Evolutionary conservation across 768 basidiomycete species (phyloP).

Genomic region (Cantharellus cinnabarinus): DNA sequence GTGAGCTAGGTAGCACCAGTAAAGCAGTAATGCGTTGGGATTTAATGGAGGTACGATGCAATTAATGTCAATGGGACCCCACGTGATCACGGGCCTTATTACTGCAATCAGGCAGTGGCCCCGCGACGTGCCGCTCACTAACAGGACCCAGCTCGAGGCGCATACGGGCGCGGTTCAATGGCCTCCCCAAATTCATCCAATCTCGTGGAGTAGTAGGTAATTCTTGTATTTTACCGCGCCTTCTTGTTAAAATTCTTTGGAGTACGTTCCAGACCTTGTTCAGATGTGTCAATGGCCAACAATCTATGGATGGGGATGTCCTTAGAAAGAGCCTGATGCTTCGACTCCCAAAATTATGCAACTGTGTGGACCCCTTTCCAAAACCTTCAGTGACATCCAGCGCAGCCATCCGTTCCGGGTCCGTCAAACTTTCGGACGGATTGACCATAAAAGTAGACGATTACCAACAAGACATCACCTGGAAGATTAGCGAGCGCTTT

Average conservation of each 20-base stretch:
- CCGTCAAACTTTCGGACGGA: conserved; percentile 48
- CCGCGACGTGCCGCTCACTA: no score
- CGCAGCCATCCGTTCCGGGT: conserved; percentile 43
- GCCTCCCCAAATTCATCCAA: not conserved
- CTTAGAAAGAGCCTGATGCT: conserved; percentile 22
- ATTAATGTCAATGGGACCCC: not conserved
- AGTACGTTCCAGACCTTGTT: conserved; percentile 7
- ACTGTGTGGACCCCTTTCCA: conserved; percentile 44
- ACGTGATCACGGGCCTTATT: no score
- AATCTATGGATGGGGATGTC: conserved; percentile 1
- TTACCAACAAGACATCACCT: conserved; percentile 45
- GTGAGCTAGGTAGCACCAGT: not conserved
- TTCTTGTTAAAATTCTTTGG: not conserved
- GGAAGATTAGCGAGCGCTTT: conserved; percentile 51
- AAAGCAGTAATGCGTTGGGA: not conserved
- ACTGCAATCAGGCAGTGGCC: no score
- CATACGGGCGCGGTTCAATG: not conserved
- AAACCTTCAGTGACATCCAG: conserved; percentile 46
- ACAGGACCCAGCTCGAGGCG: no score
- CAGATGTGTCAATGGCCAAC: conserved; percentile 1
- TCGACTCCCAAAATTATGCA: conserved; percentile 35
- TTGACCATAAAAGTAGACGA: conserved; percentile 41
- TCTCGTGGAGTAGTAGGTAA: not conserved
- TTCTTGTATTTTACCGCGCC: not conserved
- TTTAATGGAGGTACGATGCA: no score